phyloP scores from a whole-genome alignment of 352 stramenopile species.

The Globisporangium megalacanthum region DNA sequence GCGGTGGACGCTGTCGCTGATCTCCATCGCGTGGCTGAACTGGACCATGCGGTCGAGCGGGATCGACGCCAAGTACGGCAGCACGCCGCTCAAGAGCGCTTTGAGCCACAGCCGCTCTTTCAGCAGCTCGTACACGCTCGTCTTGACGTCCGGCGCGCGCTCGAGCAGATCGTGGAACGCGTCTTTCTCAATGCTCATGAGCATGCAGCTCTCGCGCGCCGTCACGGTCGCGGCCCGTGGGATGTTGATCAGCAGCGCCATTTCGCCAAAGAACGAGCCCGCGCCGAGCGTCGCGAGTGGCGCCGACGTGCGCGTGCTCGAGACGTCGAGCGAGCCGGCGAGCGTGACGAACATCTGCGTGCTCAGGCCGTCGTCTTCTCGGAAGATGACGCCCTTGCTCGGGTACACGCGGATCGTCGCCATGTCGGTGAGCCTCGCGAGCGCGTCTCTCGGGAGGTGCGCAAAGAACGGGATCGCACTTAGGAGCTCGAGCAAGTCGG shows the following conservation, averaged over 20 bases:
- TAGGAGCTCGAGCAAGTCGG: conserved; percentile 56
- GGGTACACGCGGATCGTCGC: conserved; percentile 75
- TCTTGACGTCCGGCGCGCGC: conserved; percentile 44
- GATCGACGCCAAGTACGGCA: conserved; percentile 63
- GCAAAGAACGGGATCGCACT: conserved; percentile 70
- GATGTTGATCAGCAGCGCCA: conserved; percentile 78
- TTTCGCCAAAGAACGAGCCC: conserved; percentile 77
- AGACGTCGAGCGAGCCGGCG: conserved; percentile 56
- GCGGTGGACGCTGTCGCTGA: conserved; percentile 60
- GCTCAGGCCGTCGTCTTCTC: conserved; percentile 70
- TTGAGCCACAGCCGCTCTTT: conserved; percentile 71
- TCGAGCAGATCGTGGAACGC: conserved; percentile 61
- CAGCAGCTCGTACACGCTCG: conserved; percentile 46
- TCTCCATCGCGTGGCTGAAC: conserved; percentile 53
- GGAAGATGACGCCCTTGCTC: conserved; percentile 59
- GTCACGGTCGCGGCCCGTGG: conserved; percentile 64
- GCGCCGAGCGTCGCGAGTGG: conserved; percentile 58
- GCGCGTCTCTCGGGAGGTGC: conserved; percentile 50
- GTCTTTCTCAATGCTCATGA: conserved; percentile 78
- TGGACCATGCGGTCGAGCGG: conserved; percentile 43
- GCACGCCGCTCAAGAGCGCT: conserved; percentile 62
- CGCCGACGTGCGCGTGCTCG: conserved; percentile 33
- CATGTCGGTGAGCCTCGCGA: conserved; percentile 58
- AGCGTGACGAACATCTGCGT: conserved; percentile 80
- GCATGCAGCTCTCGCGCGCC: conserved; percentile 63